These are phyloP conservation scores for Apostasia shenzhenica DNA, from an alignment of 106 monocot genomes.

Conservation along the genomic window DNA sequence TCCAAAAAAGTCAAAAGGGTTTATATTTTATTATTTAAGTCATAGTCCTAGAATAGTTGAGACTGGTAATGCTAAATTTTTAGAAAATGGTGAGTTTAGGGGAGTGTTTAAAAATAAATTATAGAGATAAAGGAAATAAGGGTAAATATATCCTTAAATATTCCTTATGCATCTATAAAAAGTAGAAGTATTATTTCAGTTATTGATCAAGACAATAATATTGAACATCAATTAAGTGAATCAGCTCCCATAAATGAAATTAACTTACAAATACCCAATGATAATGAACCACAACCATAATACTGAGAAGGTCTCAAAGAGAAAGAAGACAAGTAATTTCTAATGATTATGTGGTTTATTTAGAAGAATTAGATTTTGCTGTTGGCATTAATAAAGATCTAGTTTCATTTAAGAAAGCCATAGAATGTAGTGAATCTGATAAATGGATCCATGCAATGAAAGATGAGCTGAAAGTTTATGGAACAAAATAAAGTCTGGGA, in stretches of 20 bases:
- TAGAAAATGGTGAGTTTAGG: conserved; percentile 4
- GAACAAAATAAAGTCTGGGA: too few species aligned
- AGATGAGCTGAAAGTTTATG: too few species aligned
- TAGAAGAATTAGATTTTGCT: not conserved
- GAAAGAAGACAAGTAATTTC: not conserved
- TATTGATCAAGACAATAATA: not conserved
- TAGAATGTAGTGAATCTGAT: not conserved
- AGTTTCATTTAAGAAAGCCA: not conserved
- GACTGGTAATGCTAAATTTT: not conserved
- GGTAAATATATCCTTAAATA: not conserved
- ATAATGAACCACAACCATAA: not conserved
- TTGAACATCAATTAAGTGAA: not conserved
- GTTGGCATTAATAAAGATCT: not conserved
- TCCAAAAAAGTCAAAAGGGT: not conserved
- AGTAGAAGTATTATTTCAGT: not conserved
- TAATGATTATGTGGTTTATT: not conserved
- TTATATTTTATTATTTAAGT: not conserved
- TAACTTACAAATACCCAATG: not conserved
- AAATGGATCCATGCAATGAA: not conserved
- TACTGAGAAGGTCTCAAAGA: not conserved
- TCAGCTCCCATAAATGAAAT: not conserved
- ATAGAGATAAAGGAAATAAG: not conserved
- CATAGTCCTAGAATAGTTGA: conserved; percentile 1
- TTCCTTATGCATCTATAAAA: not conserved
- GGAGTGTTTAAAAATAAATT: not conserved